phyloP scores from a whole-genome alignment of 116 monocot species.

The Trichopus zeylanicus region DNA sequence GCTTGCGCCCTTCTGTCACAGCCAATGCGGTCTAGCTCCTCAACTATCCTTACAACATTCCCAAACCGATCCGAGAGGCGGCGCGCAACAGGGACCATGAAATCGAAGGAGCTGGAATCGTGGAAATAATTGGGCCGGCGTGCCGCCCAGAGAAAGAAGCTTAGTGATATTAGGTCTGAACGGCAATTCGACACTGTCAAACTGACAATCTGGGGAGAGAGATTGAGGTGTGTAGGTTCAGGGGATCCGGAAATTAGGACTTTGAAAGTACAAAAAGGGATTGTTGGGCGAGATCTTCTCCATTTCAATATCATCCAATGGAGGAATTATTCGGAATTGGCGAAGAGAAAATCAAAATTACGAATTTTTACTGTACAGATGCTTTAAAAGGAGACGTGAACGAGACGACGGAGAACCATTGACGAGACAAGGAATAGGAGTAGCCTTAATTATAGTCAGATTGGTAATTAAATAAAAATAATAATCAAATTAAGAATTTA shows the following conservation, averaged over 20 bases:
- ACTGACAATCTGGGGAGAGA: slow-evolving; percentile 24
- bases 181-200: slow-evolving; percentile 28
- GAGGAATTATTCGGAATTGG: no score
- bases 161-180: slow-evolving; percentile 43
- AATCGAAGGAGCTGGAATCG: slow-evolving; percentile 32
- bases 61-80: slow-evolving; percentile 34
- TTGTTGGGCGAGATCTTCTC: slow-evolving; percentile 10
- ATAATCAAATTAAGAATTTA: no score
- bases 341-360: no score
- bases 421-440: no score
- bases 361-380: no score
- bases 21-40: slow-evolving; percentile 27
- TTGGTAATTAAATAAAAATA: no score
- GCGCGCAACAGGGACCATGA: slow-evolving; percentile 25
- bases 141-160: slow-evolving; percentile 62
- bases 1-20: slow-evolving; percentile 38
- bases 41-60: slow-evolving; percentile 18
- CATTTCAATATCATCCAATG: slow-evolving; percentile 27
- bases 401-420: no score
- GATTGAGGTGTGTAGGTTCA: slow-evolving; percentile 11
- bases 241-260: background rate
- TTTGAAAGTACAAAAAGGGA: slow-evolving; percentile 1
- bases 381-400: no score
- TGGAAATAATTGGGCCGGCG: slow-evolving; percentile 52
- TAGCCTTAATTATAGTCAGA: no score